phyloP scores from a whole-genome alignment of 495 filamentous ascomycete species.

The Ramalina intermedia region DNA sequence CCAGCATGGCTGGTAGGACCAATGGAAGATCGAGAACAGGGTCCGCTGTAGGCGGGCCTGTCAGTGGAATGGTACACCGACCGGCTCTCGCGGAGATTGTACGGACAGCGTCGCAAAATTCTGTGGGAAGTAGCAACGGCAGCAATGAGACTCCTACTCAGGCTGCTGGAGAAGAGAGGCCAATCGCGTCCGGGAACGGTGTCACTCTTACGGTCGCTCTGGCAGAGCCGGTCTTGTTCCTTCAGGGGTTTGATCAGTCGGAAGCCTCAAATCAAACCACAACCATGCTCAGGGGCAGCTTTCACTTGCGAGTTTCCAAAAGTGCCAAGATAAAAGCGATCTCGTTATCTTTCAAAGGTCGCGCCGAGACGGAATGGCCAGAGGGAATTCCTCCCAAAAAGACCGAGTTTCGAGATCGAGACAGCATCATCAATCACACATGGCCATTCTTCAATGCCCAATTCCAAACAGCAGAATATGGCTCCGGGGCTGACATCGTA shows the following conservation, averaged over 20 bases:
- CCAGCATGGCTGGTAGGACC: slow-evolving; percentile 11
- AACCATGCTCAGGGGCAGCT: slow-evolving; percentile 71
- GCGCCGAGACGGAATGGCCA: slow-evolving; percentile 87
- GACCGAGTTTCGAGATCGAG: slow-evolving; percentile 65
- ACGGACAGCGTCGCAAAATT: slow-evolving; percentile 13
- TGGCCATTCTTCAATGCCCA: slow-evolving; percentile 75
- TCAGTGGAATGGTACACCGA: slow-evolving; percentile 24
- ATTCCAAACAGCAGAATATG: slow-evolving; percentile 40
- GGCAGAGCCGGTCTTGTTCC: slow-evolving; percentile 78
- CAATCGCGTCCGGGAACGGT: slow-evolving; percentile 59
- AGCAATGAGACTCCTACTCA: neutral
- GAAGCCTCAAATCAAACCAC: slow-evolving; percentile 54
- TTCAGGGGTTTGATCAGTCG: slow-evolving; percentile 82
- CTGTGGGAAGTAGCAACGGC: slow-evolving; percentile 22
- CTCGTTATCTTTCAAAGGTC: slow-evolving; percentile 70
- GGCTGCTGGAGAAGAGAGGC: slow-evolving; percentile 41
- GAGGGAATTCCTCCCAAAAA: slow-evolving; percentile 91
- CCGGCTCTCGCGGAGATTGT: slow-evolving; percentile 17
- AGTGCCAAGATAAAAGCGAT: slow-evolving; percentile 91
- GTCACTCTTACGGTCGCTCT: slow-evolving; percentile 58
- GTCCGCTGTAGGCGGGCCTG: slow-evolving; percentile 19
- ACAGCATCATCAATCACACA: slow-evolving; percentile 60
- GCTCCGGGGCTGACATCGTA: slow-evolving; percentile 54
- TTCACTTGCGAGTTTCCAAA: slow-evolving; percentile 74
- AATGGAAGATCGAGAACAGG: slow-evolving; percentile 15